Base-by-base conservation (phyloP, 2,329 filamentous ascomycete species). In the Escovopsis weberi region DNA sequence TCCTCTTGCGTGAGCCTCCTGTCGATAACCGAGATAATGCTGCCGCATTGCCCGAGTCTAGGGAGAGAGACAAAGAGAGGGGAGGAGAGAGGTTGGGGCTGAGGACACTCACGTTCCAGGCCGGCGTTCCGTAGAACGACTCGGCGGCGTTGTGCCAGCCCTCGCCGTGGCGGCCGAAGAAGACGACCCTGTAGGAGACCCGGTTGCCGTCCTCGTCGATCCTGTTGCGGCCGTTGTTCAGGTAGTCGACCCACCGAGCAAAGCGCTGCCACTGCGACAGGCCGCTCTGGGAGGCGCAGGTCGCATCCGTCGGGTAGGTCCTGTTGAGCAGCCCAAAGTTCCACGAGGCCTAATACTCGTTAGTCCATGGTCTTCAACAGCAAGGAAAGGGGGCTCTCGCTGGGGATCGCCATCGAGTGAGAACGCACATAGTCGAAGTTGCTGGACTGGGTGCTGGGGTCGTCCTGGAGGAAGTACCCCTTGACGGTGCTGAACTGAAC, bases 121-220 rank as follows among this genome's bases (percentile, higher is more conserved):
- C 75, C 2, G 75, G 70, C 0, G 78, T 83, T 38, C 79, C 79
- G 50, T 81, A 84, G 55, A 68, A 80, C 26, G 66, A 64, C 58
- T 83, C 76, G 12, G 79, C 80, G 6, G 67, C 68, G 48, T 78
- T 78, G 48, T 78, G 73, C 50, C 64, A 75, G 11, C 81, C 81
- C 58, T 85, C 72, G 19, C 81, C 82, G 53, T 85, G 82, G 34
- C 82, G 74, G 3, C 74, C 80, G 57, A 83, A 66, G 58, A 79
- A 79, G 28, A 85, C 55, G 9, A 86, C 66, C 52, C 81, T 80
- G 63, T 82, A 85, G 28, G 67, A 61, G 12, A 70, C 67, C 39
- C 64, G 67, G 9, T 58, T 55, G n/a, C 67, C 55, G 12, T 69
- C 67, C 39, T 64, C 67, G 9, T 58, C 56, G n/a, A 67, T 55